phyloP scores from a whole-genome alignment of 768 basidiomycete species.

The Suillus paluster region DNA sequence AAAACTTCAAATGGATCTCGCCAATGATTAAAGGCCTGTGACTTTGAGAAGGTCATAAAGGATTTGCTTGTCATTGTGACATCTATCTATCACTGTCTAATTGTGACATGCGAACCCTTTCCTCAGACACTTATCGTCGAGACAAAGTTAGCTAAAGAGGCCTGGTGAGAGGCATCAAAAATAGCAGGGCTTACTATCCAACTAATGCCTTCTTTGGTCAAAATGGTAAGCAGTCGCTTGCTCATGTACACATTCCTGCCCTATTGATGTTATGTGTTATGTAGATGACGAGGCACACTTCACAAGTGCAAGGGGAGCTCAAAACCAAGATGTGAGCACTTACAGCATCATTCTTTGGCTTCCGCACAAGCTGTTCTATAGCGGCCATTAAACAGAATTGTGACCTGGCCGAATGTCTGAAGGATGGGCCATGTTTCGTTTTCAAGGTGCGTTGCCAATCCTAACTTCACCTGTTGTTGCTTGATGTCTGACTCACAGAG shows the following conservation, averaged over 20 bases:
- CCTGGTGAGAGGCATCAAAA: slow-evolving; percentile 3
- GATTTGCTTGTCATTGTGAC: slow-evolving; percentile 22
- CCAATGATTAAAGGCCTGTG: slow-evolving; percentile 15
- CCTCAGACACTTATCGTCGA: slow-evolving; percentile 17
- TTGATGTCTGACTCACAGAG: neutral
- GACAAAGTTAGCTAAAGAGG: slow-evolving; percentile 6
- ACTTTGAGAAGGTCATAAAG: slow-evolving; percentile 20
- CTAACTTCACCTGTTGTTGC: neutral
- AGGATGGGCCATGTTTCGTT: slow-evolving; percentile 10
- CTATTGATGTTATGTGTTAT: neutral
- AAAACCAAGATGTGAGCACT: slow-evolving; percentile 10
- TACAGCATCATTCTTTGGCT: slow-evolving; percentile 3
- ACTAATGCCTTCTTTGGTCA: slow-evolving; percentile 6
- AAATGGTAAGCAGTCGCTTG: slow-evolving; percentile 7
- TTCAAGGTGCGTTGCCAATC: neutral
- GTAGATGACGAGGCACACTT: slow-evolving; percentile 7
- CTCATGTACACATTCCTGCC: neutral
- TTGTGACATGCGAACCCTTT: slow-evolving; percentile 23
- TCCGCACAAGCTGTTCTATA: neutral
- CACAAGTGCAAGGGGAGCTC: slow-evolving; percentile 13
- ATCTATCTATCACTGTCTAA: slow-evolving; percentile 17
- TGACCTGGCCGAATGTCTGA: slow-evolving; percentile 5
- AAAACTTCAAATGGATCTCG: neutral
- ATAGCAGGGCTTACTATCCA: neutral
- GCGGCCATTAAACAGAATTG: slow-evolving; percentile 3